Evolutionary conservation across 495 filamentous ascomycete genomes (phyloP).

Genomic region (Barbatosphaeria neglecta): DNA sequence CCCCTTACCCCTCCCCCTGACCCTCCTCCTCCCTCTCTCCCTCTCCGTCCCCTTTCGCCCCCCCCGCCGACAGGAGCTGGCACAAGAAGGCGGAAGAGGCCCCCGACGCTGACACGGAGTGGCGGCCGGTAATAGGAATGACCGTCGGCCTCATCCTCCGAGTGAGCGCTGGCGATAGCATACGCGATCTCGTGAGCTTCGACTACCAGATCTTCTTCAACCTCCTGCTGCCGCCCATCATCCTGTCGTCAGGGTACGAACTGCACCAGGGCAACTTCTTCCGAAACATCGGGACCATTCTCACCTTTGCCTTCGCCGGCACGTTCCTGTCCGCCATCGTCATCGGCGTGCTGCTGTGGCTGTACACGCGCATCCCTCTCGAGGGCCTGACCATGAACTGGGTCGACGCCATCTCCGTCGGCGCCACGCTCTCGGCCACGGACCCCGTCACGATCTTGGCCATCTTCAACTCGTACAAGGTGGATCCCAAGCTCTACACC

Average conservation of each 20-base stretch:
- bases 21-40: too few relatives aligned
- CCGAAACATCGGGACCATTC: constrained; percentile 91
- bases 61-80: too few relatives aligned
- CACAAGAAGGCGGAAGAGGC: too few relatives aligned
- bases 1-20: too few relatives aligned
- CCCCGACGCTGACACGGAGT: not conserved
- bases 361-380: constrained; percentile 79
- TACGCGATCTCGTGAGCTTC: constrained; percentile 83
- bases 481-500: constrained; percentile 96
- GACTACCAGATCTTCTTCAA: constrained; percentile 99
- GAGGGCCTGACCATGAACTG: constrained; percentile 78
- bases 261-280: constrained; percentile 98
- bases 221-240: constrained; percentile 91
- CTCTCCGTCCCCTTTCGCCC: too few relatives aligned
- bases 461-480: constrained; percentile 98
- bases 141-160: constrained; percentile 84
- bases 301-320: constrained; percentile 96
- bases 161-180: constrained; percentile 62
- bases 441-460: constrained; percentile 95
- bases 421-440: constrained; percentile 89
- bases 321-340: constrained; percentile 96
- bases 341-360: constrained; percentile 71
- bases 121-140: constrained; percentile 54
- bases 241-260: constrained; percentile 93
- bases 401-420: constrained; percentile 89